Percentiles rank a stretch among this genome's conserved stretches.
These are phyloP conservation scores for Leccinum solheimii DNA, from an alignment of 1,284 basidiomycete genomes.

Conservation along the genomic window DNA sequence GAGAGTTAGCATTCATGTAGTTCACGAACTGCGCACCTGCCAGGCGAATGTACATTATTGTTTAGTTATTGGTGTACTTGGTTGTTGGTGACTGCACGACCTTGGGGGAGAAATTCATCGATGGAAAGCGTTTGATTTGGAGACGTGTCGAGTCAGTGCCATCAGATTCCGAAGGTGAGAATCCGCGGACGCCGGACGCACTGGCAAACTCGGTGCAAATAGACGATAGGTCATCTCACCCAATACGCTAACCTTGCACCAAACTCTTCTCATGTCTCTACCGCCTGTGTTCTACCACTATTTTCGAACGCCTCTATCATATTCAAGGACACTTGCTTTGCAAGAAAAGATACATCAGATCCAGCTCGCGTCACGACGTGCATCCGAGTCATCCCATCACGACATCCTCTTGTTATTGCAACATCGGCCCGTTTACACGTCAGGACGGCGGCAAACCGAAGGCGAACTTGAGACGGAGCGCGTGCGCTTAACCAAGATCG, in stretches of 20 bases:
- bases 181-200: not conserved
- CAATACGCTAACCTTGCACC: not conserved
- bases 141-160: too few relatives aligned
- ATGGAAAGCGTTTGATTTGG: not conserved
- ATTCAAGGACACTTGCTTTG: constrained; percentile 65
- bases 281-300: constrained; percentile 77
- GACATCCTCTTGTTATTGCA: constrained; percentile 75
- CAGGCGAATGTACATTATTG: not conserved
- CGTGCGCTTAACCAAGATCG: constrained; percentile 65
- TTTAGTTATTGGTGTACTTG: not conserved
- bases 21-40: not conserved
- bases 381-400: constrained; percentile 44
- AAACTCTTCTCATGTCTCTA: constrained; percentile 39
- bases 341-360: constrained; percentile 69
- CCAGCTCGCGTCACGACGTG: constrained; percentile 54
- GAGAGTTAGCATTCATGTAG: not conserved
- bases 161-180: not conserved
- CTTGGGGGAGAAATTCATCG: not conserved
- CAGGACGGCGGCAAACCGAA: constrained; percentile 80
- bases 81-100: not conserved
- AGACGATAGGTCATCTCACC: not conserved
- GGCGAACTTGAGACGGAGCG: constrained; percentile 67
- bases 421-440: constrained; percentile 93
- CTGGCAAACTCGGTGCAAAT: not conserved
- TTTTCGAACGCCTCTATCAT: constrained; percentile 73